phyloP scores from a whole-genome alignment of 805 yeast genomes.

The Candida taoyuanica region DNA sequence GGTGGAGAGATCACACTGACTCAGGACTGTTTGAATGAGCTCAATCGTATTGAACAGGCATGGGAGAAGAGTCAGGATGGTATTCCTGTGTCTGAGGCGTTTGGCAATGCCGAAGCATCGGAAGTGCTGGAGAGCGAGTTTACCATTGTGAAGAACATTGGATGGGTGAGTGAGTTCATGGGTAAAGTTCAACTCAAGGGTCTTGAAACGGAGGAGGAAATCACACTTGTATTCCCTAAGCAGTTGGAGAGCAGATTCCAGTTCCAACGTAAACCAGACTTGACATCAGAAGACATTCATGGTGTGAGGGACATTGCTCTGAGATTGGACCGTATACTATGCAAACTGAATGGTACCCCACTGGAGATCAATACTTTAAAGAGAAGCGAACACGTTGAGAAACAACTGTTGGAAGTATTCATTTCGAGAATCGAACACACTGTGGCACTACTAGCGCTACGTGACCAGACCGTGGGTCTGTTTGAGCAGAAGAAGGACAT shows the following conservation, averaged over 20 bases:
- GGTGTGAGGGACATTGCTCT: conserved; percentile 51
- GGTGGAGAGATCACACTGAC: conserved; percentile 97
- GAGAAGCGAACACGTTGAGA: conserved; percentile 38
- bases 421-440: conserved; percentile 66
- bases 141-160: conserved; percentile 58
- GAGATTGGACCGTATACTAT: conserved; percentile 54
- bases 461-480: conserved; percentile 34
- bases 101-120: conserved; percentile 43
- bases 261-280: conserved; percentile 31
- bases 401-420: conserved; percentile 56
- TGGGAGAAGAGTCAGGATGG: conserved; percentile 13
- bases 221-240: conserved; percentile 74
- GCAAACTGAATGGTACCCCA: conserved; percentile 43
- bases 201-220: conserved; percentile 84
- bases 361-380: conserved; percentile 20
- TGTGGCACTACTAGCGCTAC: conserved; percentile 39
- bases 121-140: conserved; percentile 63
- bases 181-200: conserved; percentile 94
- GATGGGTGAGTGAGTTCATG: conserved; percentile 59
- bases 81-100: conserved; percentile 34
- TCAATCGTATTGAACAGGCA: conserved; percentile 45
- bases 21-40: conserved; percentile 72
- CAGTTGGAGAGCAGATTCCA: conserved; percentile 57
- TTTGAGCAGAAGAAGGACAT: conserved; percentile 15
- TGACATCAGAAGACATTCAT: conserved; percentile 39